These are phyloP conservation scores for Eucalyptus marginata DNA, from an alignment of 345 rosid species.

Conservation along the genomic window DNA sequence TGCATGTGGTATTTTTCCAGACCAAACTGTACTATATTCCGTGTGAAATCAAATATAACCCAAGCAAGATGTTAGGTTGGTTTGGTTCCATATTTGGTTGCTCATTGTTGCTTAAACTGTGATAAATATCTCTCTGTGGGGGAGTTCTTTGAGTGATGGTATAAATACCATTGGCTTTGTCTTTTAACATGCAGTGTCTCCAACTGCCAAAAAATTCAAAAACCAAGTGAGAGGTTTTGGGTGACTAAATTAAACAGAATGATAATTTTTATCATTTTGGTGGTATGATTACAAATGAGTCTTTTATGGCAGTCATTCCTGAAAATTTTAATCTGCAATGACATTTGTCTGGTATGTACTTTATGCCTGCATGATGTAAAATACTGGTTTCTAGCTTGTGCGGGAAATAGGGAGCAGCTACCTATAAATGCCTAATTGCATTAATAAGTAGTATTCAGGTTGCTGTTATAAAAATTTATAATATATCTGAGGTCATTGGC, in stretches of 20 bases:
- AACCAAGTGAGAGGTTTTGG: not conserved
- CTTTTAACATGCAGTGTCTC: not conserved
- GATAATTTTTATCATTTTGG: not conserved
- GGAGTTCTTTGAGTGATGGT: not conserved
- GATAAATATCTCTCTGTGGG: not conserved
- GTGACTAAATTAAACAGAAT: not conserved
- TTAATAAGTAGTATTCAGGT: not conserved
- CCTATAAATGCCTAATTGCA: not conserved
- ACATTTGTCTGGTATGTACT: not conserved
- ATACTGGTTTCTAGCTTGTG: not conserved
- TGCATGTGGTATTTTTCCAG: not conserved
- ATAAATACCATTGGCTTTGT: not conserved
- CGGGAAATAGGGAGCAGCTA: not conserved
- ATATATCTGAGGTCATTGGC: not conserved
- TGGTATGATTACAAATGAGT: not conserved
- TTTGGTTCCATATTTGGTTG: not conserved
- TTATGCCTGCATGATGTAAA: not conserved
- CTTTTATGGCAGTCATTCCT: not conserved
- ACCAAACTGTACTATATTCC: not conserved
- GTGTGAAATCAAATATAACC: not conserved
- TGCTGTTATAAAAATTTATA: not conserved
- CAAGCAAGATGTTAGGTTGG: not conserved
- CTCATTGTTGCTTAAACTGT: not conserved
- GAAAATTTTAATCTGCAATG: not conserved
- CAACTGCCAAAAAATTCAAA: not conserved